phyloP scores from a whole-genome alignment of 257 asterid genomes.

The Ajuga chamaepitys region DNA sequence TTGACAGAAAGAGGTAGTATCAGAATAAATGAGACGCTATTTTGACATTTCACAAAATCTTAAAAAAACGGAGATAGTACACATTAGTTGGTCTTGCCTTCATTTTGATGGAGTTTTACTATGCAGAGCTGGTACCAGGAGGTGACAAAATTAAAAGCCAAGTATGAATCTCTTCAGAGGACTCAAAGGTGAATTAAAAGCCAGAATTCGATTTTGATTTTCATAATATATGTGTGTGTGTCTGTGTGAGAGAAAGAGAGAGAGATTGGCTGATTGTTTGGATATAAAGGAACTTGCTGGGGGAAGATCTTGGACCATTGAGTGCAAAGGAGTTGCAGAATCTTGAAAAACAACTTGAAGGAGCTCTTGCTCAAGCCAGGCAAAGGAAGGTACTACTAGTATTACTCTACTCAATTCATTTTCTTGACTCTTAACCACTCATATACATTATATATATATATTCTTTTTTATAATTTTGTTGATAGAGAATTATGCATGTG shows the following conservation, averaged over 20 bases:
- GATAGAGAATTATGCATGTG: no score
- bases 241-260: not conserved
- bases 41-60: no score
- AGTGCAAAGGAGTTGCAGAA: constrained; percentile 77
- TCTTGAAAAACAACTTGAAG: constrained; percentile 93
- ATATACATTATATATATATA: no score
- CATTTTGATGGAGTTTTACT: no score
- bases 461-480: no score
- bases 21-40: no score
- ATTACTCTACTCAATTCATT: no score
- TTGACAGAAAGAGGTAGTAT: no score
- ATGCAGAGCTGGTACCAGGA: constrained; percentile 85
- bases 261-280: no score
- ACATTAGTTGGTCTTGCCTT: no score
- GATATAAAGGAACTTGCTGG: constrained; percentile 85
- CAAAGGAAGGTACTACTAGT: constrained; percentile 86
- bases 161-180: constrained; percentile 79
- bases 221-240: not conserved
- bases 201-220: not conserved
- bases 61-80: no score
- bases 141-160: constrained; percentile 69
- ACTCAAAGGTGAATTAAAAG: constrained; percentile 57
- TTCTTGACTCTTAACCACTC: no score
- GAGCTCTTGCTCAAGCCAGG: constrained; percentile 76
- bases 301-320: constrained; percentile 87